Conservation (phyloP, 2,329 filamentous ascomycete genomes). For the Xylogone sp. region DNA sequence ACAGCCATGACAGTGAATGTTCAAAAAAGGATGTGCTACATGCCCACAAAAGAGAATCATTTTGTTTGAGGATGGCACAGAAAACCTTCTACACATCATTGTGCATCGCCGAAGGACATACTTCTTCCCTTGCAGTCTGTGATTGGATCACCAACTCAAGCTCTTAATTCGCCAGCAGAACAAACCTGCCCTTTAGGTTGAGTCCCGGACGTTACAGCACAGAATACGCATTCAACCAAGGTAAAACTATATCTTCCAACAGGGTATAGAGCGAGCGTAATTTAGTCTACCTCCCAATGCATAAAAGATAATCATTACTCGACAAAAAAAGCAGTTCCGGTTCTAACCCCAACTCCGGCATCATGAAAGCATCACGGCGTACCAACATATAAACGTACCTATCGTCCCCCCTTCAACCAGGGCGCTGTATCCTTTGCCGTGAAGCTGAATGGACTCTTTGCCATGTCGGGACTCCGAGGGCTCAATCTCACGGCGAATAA, state of each 20-base stretch:
- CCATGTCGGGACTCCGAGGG: conserved; percentile 81
- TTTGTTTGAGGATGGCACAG: too few relatives aligned
- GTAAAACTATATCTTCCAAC: background rate
- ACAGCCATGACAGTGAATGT: too few relatives aligned
- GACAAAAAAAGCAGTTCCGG: conserved; percentile 1
- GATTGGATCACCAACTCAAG: too few relatives aligned
- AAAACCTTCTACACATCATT: too few relatives aligned
- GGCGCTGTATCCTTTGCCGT: conserved; percentile 23
- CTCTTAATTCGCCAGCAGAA: too few relatives aligned
- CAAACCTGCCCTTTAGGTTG: background rate
- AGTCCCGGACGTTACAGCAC: background rate
- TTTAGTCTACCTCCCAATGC: conserved; percentile 8
- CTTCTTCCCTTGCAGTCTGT: too few relatives aligned
- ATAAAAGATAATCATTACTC: conserved; percentile 12
- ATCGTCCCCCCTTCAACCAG: conserved; percentile 17
- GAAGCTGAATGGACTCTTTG: conserved; percentile 73
- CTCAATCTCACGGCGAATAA: conserved; percentile 86
- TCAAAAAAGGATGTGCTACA: too few relatives aligned
- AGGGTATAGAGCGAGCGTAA: conserved; percentile 12
- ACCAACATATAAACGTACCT: background rate
- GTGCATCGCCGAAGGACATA: too few relatives aligned
- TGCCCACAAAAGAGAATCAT: too few relatives aligned
- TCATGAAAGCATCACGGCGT: background rate
- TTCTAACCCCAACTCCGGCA: background rate
- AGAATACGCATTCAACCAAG: background rate